These are phyloP conservation scores for Hyphopichia buzzinii DNA, from an alignment of 1,139 yeast species.

Conservation along the genomic window DNA sequence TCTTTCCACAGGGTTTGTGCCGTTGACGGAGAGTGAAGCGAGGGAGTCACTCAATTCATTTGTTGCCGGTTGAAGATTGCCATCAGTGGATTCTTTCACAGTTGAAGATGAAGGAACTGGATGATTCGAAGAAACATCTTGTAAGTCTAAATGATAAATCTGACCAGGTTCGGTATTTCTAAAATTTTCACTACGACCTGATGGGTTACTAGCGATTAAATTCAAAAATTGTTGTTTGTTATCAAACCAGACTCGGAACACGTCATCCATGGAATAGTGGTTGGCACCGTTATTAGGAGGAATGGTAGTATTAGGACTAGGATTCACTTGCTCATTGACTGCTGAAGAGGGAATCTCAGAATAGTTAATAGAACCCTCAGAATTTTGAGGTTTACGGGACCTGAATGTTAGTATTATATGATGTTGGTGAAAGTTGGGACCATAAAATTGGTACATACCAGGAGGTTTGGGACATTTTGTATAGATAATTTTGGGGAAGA, in stretches of 20 bases:
- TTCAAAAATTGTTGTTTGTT: constrained; percentile 37
- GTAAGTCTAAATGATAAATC: constrained; percentile 39
- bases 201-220: constrained; percentile 22
- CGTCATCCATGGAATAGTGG: constrained; percentile 50
- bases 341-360: constrained; percentile 1
- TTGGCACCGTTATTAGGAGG: constrained; percentile 39
- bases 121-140: constrained; percentile 4
- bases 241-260: constrained; percentile 51
- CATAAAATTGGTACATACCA: constrained; percentile 14
- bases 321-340: neutral
- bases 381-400: constrained; percentile 10
- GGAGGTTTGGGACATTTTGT: constrained; percentile 14
- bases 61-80: constrained; percentile 2
- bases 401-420: constrained; percentile 7
- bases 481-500: no score
- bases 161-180: constrained; percentile 29
- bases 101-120: neutral
- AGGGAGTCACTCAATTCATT: constrained; percentile 8
- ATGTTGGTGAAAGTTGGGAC: neutral
- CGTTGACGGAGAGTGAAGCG: neutral
- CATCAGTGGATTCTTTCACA: constrained; percentile 1
- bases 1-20: neutral
- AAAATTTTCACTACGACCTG: constrained; percentile 28
- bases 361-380: constrained; percentile 5
- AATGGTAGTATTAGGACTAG: constrained; percentile 16